Conservation (phyloP, 148 eudicot species). For the Limonium bicolor region DNA sequence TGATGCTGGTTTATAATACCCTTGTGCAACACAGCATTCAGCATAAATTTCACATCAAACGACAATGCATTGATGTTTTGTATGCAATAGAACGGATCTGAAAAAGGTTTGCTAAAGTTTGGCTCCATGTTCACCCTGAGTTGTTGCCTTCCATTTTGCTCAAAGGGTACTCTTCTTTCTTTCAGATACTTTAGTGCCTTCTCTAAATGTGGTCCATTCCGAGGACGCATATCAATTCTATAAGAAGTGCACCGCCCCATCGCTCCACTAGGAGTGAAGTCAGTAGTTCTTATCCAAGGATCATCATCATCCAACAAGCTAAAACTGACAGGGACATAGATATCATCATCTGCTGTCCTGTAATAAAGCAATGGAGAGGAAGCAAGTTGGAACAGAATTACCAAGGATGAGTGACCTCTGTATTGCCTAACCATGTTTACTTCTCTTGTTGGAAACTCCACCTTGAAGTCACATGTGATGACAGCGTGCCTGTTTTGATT, state of each 20-base stretch:
- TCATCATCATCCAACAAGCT: slow-evolving; percentile 87
- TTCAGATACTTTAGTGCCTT: slow-evolving; percentile 38
- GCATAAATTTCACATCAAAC: slow-evolving; percentile 46
- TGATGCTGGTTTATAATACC: slow-evolving; percentile 65
- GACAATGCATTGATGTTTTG: slow-evolving; percentile 30
- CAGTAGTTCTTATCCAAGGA: slow-evolving; percentile 84
- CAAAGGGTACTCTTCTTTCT: slow-evolving; percentile 27
- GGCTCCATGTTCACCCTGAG: slow-evolving; percentile 45
- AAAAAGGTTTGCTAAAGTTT: slow-evolving; percentile 29
- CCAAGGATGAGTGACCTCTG: slow-evolving; percentile 17
- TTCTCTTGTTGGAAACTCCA: slow-evolving; percentile 65
- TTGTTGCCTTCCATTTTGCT: neutral
- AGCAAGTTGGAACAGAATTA: slow-evolving; percentile 46
- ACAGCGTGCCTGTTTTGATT: slow-evolving; percentile 21
- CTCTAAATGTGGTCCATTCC: slow-evolving; percentile 32
- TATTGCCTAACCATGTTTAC: slow-evolving; percentile 30
- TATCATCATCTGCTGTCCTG: slow-evolving; percentile 86
- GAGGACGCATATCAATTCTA: slow-evolving; percentile 41
- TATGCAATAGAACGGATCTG: slow-evolving; percentile 51
- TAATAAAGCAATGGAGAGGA: slow-evolving; percentile 58
- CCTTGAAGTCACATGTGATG: slow-evolving; percentile 51
- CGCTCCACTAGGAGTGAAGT: slow-evolving; percentile 56
- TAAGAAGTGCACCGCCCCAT: slow-evolving; percentile 60
- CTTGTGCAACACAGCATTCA: slow-evolving; percentile 69
- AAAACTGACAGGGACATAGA: slow-evolving; percentile 39